Base-by-base conservation (phyloP, 306 rosid genomes). In the Abrus pulchellus region DNA sequence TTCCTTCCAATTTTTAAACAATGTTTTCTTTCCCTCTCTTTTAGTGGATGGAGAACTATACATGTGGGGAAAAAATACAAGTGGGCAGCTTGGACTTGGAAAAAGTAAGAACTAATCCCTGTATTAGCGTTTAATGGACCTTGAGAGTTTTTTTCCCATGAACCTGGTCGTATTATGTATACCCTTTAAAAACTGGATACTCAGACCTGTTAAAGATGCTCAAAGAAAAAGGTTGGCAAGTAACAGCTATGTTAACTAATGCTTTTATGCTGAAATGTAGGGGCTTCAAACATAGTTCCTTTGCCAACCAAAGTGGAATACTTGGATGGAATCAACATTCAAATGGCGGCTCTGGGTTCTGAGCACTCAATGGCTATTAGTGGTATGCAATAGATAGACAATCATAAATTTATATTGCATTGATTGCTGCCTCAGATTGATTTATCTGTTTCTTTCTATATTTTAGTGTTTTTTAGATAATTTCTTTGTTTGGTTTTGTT, bases 51-150 rank as follows among this genome's bases (percentile, higher is more conserved):
- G 98, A 83, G 95, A 94, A 70, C 83, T 92, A 48, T 94, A 88
- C 83, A 91, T 90, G 94, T 94, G 97, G 98, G 98, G 97, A 66
- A 87, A 83, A 83, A 94, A 94, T 83, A 85, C 97, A 59, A 82
- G 75, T 77, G 98, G 98, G 77, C 98, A 92, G 85, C 97, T 94
- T 80, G 98, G 98, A 72, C 95, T 91, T 27, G 98, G 98, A 83
- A 94, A 94, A 88, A 85, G 98, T 94, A 89, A 84, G 83, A 61
- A 78, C 82, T 72, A n/a, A 77, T 77, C 63, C 62, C 50, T 66
- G 82, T 48, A 38, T 79, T 76, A 66, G 49, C 79, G 8, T 85
- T 68, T 43, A 14, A 8, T 20, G 40, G 40, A 36, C 40, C 40
- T 36, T 4, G 4, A 36, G 40, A 36, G 40, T 36, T 36, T 36